phyloP scores from a whole-genome alignment of 108 stramenopile genomes.

The Skeletonema potamos region DNA sequence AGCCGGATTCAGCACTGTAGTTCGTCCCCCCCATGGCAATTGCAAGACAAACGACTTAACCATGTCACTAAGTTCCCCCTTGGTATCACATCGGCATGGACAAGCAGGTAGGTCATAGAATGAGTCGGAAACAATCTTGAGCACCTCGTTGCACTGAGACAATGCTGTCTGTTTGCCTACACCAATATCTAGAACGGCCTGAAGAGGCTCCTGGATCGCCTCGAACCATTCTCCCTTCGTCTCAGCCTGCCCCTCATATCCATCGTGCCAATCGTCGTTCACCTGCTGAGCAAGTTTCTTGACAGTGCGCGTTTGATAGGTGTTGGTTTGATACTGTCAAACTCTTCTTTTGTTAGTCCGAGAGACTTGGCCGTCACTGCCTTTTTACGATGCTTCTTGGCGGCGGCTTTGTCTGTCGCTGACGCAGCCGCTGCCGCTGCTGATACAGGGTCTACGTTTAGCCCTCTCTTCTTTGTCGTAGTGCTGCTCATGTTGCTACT shows the following conservation, averaged over 20 bases:
- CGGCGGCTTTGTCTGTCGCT: not conserved
- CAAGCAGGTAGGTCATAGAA: constrained; percentile 6
- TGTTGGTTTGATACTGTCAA: constrained; percentile 4
- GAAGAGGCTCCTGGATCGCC: constrained; percentile 8
- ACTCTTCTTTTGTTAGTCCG: constrained; percentile 11
- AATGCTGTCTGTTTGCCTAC: constrained; percentile 7
- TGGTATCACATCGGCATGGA: not conserved
- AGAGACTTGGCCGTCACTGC: constrained; percentile 13
- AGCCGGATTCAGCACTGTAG: not conserved
- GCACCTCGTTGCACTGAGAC: constrained; percentile 7
- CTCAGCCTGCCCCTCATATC: not conserved
- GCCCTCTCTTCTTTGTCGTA: constrained; percentile 2
- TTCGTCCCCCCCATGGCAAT: constrained; percentile 1
- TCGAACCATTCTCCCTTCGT: constrained; percentile 9
- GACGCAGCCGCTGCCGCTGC: not conserved
- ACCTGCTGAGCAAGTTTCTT: constrained; percentile 8
- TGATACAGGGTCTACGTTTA: not conserved
- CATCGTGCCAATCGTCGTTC: constrained; percentile 9
- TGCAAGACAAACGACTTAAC: not conserved
- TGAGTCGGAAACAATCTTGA: constrained; percentile 16
- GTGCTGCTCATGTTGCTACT: not conserved
- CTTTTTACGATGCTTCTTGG: constrained; percentile 9
- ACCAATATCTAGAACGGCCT: constrained; percentile 11
- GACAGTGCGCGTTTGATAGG: constrained; percentile 1
- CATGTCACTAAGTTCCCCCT: not conserved